Evolutionary conservation across 73 alveolate species (phyloP).

Genomic region (Symbiodinium pilosum): DNA sequence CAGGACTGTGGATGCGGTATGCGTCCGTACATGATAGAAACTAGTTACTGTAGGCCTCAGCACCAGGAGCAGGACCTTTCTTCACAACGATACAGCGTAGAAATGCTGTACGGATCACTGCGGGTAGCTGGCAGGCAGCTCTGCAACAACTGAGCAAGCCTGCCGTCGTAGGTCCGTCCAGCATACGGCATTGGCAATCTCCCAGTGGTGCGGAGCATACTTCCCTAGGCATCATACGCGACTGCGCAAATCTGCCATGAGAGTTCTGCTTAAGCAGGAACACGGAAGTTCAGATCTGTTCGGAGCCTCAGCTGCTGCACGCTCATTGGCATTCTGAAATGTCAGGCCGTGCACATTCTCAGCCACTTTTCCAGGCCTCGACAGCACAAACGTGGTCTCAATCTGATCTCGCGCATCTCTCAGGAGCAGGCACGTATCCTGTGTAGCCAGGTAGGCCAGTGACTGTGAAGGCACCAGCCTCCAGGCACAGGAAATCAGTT

Average conservation of each 20-base stretch:
- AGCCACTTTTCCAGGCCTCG: constrained; percentile 82
- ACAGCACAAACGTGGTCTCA: background rate
- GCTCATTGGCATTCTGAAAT: constrained; percentile 80
- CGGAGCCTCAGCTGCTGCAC: constrained; percentile 41
- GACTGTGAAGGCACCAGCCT: constrained; percentile 73
- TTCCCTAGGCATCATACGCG: background rate
- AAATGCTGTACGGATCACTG: too few species aligned
- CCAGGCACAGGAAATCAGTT: background rate
- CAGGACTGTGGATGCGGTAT: background rate
- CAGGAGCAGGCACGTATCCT: constrained; percentile 37
- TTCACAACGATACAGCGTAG: too few species aligned
- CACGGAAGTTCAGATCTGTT: background rate
- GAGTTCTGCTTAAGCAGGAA: background rate
- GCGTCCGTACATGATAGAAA: background rate
- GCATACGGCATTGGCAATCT: constrained; percentile 21
- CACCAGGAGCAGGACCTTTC: constrained; percentile 86
- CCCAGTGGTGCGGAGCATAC: constrained; percentile 39
- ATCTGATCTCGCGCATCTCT: too few species aligned
- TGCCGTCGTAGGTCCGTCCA: constrained; percentile 51
- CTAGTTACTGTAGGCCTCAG: constrained; percentile 3
- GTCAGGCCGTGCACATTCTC: constrained; percentile 63
- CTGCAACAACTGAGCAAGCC: background rate
- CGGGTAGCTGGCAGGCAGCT: too few species aligned
- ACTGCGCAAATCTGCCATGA: too few species aligned
- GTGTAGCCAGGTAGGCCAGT: constrained; percentile 91